Base-by-base conservation (phyloP, 371 early-diverging fungal species). In the Mucor saturninus region DNA sequence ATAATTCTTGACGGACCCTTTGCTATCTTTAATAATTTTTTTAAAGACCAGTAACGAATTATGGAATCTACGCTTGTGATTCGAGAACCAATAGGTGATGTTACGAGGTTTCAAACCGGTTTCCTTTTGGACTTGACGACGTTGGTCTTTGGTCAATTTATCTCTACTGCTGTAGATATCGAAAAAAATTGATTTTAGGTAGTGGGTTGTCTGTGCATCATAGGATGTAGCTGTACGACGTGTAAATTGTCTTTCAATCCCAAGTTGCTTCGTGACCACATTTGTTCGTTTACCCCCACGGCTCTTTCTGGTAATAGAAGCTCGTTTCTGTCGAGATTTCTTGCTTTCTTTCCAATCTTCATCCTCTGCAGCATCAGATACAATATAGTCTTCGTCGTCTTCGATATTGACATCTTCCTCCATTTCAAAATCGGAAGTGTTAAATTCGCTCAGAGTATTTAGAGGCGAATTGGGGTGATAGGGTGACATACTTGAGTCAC, bases 51-150 rank as follows among this genome's bases (percentile, higher is more conserved):
- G 8, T 8, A 81, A 59, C 0, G 75, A 65, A 1, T 51, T 55
- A 32, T 72, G 75, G 50, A 76, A 78, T 10, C 81, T 67, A 11
- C 81, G 71, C 31, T 81, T 81, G 31, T 78, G 81, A 58, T 81
- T 81, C 13, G 76, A 74, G 43, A 81, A 81, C 81, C 81, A 81
- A 37, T 81, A 81, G 2, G 81, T 81, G 45, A 81, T 78, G 21
- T 78, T 81, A 5, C 81, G 62, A 37, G 76, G 77, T 38, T 75
- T 75, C 0, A 81, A 57, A 0, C 79, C 76, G 2, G 79, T 81
- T 29, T 74, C 65, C 4, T 49, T 29, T 32, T 77, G 74, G 1
- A 77, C 67, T 39, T 67, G 65, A 10, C 58, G 52, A 1, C 79
- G 65, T 42, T 81, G 74, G 8, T 75, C 77, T 50, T 81, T 81